Conservation (phyloP, 2,329 filamentous ascomycete genomes). For the Neofusicoccum cordaticola region DNA sequence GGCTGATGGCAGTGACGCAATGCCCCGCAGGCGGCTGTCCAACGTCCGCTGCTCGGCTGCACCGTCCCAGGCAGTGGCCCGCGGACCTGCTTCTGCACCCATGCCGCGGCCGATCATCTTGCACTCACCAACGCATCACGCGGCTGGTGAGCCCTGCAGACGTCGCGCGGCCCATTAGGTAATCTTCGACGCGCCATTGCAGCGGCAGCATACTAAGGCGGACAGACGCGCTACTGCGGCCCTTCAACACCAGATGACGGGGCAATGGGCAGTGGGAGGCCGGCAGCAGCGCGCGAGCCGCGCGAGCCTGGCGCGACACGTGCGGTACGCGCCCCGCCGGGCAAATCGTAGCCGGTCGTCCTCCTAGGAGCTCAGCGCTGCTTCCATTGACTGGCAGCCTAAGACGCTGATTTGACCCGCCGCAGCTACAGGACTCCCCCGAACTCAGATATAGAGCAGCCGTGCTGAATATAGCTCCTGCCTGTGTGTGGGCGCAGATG, state of each 20-base stretch:
- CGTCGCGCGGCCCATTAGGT: background rate
- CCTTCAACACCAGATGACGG: background rate
- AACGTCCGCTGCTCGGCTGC: background rate
- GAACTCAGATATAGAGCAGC: too few species aligned
- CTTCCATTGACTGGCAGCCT: too few species aligned
- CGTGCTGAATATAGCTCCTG: too few species aligned
- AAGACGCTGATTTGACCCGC: too few species aligned
- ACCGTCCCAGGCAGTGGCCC: background rate
- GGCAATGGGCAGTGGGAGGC: background rate
- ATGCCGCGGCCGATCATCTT: background rate
- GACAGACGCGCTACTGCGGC: background rate
- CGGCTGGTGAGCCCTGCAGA: background rate
- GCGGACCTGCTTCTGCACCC: background rate
- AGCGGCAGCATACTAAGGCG: background rate
- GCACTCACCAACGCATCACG: background rate
- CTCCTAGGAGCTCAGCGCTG: too few species aligned
- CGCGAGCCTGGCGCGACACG: background rate
- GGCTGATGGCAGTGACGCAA: conserved; percentile 1
- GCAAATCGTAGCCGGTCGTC: background rate
- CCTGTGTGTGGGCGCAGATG: too few species aligned
- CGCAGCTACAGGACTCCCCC: too few species aligned
- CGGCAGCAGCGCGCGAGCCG: background rate
- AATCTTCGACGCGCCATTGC: background rate
- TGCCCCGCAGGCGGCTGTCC: background rate
- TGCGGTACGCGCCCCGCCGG: background rate